Evolutionary conservation across 2,329 filamentous ascomycete species (phyloP).

Genomic region (Aspergillus fijiensis): DNA sequence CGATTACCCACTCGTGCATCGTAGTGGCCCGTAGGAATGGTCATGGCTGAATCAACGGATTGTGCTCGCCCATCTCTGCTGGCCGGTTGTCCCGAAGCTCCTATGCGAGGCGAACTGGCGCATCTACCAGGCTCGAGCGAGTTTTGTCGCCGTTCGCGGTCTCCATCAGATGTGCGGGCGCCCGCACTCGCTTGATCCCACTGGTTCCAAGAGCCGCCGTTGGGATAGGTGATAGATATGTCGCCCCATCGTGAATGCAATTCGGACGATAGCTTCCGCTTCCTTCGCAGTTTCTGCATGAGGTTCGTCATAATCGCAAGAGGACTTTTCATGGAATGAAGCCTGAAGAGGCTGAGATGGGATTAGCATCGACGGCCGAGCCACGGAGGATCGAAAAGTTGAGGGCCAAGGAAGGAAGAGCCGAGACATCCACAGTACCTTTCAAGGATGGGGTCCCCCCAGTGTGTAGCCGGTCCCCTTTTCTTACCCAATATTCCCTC

Average conservation of each 20-base stretch:
- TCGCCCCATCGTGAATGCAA: constrained; percentile 44
- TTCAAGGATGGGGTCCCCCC: neutral
- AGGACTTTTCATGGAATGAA: constrained; percentile 27
- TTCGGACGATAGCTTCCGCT: constrained; percentile 37
- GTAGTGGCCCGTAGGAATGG: constrained; percentile 33
- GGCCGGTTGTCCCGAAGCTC: neutral
- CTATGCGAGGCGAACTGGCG: constrained; percentile 6
- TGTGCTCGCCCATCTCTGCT: neutral
- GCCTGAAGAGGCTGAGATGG: constrained; percentile 7
- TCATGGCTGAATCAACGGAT: constrained; percentile 18
- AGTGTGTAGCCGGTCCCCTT: neutral
- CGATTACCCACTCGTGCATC: constrained; percentile 30
- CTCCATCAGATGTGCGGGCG: constrained; percentile 1
- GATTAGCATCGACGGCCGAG: constrained; percentile 14
- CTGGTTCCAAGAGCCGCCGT: constrained; percentile 44
- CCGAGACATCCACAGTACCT: constrained; percentile 7
- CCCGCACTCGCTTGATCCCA: constrained; percentile 30
- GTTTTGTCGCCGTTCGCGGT: constrained; percentile 17
- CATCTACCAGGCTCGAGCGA: constrained; percentile 13
- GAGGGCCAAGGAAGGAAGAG: constrained; percentile 7
- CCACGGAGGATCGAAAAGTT: neutral
- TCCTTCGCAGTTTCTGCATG: constrained; percentile 34
- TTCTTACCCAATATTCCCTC: neutral
- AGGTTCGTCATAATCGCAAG: constrained; percentile 31
- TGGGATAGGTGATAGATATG: constrained; percentile 41